phyloP scores from a whole-genome alignment of 2,329 filamentous ascomycete species.

The Aspergillus sp. region DNA sequence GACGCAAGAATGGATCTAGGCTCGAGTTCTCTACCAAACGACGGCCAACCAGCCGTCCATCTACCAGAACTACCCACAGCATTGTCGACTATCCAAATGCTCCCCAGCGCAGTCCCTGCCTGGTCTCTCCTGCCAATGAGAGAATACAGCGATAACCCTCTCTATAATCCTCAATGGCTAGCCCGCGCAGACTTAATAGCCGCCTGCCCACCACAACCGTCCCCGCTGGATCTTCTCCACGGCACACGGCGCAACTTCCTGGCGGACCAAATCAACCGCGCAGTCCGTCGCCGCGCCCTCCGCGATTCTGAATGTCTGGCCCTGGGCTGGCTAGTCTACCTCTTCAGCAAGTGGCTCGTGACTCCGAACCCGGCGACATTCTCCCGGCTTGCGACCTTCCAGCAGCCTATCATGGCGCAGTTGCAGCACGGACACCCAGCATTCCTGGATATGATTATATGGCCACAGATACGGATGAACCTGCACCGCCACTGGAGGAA shows the following conservation, averaged over 20 bases:
- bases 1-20: too few species aligned
- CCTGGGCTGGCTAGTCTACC: conserved; percentile 3
- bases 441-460: background rate
- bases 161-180: background rate
- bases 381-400: background rate
- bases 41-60: background rate
- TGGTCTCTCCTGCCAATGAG: background rate
- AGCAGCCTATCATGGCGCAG: background rate
- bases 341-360: conserved; percentile 3
- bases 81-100: background rate
- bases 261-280: conserved; percentile 2
- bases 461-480: conserved; percentile 4
- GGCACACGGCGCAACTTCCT: conserved; percentile 4
- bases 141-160: background rate
- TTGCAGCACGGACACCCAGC: background rate
- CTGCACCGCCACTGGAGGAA: conserved; percentile 3
- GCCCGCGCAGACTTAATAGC: conserved; percentile 1
- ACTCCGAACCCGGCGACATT: background rate
- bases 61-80: background rate
- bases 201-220: conserved; percentile 2
- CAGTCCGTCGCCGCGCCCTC: background rate
- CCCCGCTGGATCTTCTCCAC: conserved; percentile 6
- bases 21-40: background rate
- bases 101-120: background rate
- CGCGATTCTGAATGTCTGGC: conserved; percentile 5